Evolutionary conservation across 2,329 filamentous ascomycete species (phyloP), one percentile per base, ranked within the genome.

Genomic region (Ophiognomonia clavigignenti-juglandacearum): DNA sequence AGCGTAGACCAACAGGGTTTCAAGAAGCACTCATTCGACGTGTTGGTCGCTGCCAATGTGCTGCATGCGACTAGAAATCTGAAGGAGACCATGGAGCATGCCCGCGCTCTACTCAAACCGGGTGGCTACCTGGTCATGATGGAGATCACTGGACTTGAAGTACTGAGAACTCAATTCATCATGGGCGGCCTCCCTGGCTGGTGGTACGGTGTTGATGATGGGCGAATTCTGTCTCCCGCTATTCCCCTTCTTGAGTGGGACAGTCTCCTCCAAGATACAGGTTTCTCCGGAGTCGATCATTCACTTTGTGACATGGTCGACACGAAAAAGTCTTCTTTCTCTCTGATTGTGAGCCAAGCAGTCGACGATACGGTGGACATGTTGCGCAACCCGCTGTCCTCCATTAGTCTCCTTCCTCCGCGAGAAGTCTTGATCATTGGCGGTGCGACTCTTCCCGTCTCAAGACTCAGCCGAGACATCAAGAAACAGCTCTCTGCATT

Each of bases 81-180:
- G 48, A 52, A 46, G 36, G 31, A 55, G 38, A 62, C 55, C 26
- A 52, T 62, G 29, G 20, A 26, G 4, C 65, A 72, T 43, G 53
- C 64, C 0, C 62, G 69, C 0, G 51, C 51, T 0, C 53, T 74
- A 0, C 55, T 74, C 0, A 68, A 64, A 19, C 68, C 73, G 0
- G 71, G 67, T 1, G 75, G 74, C 0, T 66, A 69, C 31, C 56
- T 79, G 0, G 31, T 77, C 1, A 38, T 75, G 0, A 48, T 69
- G 5, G 74, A 78, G 48, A 52, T 69, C 2, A 61, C 57, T 1
- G 36, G 48, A 3, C 53, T 48, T 11, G 32, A 34, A 55, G 23
- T 32, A 22, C 20, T 45, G 3, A 43, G 56, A 0, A 38, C 51
- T 8, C 53, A 48, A 4, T 42, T 46, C n/a, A 48, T 59, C 13